Evolutionary conservation across 1,284 basidiomycete species (phyloP).

Genomic region (Trichosporon sp.): DNA sequence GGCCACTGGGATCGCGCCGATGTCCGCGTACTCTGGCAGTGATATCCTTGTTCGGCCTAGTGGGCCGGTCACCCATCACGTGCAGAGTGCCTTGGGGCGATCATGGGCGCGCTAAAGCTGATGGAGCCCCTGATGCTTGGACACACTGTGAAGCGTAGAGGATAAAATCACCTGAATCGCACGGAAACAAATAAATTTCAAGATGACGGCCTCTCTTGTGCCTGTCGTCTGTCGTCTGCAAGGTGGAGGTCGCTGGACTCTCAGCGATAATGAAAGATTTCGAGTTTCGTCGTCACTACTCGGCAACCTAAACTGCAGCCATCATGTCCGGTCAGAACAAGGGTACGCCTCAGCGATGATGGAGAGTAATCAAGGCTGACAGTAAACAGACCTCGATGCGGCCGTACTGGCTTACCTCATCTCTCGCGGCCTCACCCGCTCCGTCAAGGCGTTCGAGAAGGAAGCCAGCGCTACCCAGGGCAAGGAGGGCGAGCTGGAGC

Average conservation of each 20-base stretch:
- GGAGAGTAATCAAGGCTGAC: background rate
- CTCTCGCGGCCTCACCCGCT: constrained; percentile 38
- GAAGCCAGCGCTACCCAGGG: constrained; percentile 32
- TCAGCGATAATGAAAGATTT: background rate
- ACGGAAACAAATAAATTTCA: constrained; percentile 4
- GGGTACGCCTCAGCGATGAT: constrained; percentile 18
- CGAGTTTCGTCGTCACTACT: background rate
- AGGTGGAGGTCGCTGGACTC: background rate
- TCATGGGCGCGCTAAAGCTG: background rate
- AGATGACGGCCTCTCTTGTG: background rate
- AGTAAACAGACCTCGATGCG: constrained; percentile 37
- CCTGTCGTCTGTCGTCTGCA: background rate
- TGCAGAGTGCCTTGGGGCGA: background rate
- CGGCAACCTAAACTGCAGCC: background rate
- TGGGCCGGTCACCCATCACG: background rate
- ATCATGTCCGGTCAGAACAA: constrained; percentile 10
- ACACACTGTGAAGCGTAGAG: no score
- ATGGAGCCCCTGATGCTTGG: no score
- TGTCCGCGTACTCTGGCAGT: background rate
- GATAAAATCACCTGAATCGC: background rate
- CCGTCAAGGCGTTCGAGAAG: constrained; percentile 46
- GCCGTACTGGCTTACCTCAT: constrained; percentile 46
- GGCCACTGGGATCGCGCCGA: background rate
- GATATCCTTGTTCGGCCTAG: background rate
- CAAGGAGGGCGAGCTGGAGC: constrained; percentile 22